phyloP scores from a whole-genome alignment of 257 asterid species.

The Solanum habrochaites region DNA sequence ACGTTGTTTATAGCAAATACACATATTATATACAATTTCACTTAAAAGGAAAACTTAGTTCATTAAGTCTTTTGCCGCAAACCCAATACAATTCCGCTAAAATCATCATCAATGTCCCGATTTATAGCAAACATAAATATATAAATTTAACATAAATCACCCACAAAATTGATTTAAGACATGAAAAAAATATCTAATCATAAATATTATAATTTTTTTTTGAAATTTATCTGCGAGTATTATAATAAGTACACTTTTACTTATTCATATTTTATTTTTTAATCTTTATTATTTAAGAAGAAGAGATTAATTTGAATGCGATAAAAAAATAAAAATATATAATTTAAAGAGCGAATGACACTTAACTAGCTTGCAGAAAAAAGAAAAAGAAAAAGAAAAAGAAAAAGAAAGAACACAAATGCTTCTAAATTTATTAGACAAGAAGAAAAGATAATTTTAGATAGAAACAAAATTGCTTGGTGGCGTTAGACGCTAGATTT shows the following conservation, averaged over 20 bases:
- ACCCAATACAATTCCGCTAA: not conserved
- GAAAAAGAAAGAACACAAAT: not conserved
- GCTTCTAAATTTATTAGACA: not conserved
- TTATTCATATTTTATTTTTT: not conserved
- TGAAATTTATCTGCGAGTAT: not conserved
- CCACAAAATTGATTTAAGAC: not conserved
- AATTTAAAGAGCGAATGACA: not conserved
- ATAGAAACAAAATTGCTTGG: not conserved
- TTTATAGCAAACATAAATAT: not conserved
- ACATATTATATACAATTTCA: not conserved
- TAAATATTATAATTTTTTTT: no score
- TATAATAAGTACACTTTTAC: no score
- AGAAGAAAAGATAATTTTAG: not conserved
- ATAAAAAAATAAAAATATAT: not conserved
- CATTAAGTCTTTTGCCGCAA: not conserved
- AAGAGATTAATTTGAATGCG: not conserved
- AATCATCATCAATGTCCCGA: not conserved
- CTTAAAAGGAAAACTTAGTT: not conserved
- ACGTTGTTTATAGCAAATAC: not conserved
- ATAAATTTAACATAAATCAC: not conserved
- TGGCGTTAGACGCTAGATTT: not conserved
- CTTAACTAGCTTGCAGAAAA: not conserved
- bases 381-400: no score
- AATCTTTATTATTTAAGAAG: not conserved
- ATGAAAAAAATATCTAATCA: not conserved